Evolutionary conservation across 2,329 filamentous ascomycete genomes (phyloP).

Genomic region (Penicillium crustosum): DNA sequence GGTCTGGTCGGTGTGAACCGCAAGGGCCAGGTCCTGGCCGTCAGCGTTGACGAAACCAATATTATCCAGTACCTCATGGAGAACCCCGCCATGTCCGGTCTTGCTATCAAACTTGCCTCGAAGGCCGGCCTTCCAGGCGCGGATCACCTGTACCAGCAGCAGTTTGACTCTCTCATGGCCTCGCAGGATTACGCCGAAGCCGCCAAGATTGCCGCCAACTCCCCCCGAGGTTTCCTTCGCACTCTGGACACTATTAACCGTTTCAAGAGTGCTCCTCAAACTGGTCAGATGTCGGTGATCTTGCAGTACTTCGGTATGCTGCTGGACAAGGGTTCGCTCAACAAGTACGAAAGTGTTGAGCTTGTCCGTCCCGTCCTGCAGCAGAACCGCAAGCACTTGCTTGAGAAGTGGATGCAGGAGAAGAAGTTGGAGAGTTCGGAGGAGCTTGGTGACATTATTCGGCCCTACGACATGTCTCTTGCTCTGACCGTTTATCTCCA

Average conservation of each 20-base stretch:
- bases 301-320: conserved; percentile 98
- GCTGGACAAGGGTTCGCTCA: conserved; percentile 89
- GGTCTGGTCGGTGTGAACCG: conserved; percentile 95
- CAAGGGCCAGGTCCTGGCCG: conserved; percentile 93
- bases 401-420: conserved; percentile 98
- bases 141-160: conserved; percentile 86
- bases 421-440: conserved; percentile 95
- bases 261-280: conserved; percentile 83
- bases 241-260: conserved; percentile 93
- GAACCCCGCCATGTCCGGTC: conserved; percentile 88
- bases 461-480: conserved; percentile 82
- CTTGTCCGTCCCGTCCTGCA: conserved; percentile 87
- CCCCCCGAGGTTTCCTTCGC: conserved; percentile 89
- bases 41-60: conserved; percentile 86
- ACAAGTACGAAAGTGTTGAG: conserved; percentile 91
- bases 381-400: conserved; percentile 89
- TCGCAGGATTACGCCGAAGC: conserved; percentile 81
- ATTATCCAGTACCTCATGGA: conserved; percentile 94
- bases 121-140: conserved; percentile 91
- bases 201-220: conserved; percentile 95
- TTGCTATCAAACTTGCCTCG: conserved; percentile 95
- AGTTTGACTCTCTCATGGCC: conserved; percentile 84
- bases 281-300: conserved; percentile 76
- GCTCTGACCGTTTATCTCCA: conserved; percentile 88
- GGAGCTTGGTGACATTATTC: conserved; percentile 91